Percentiles rank a stretch among this genome's conserved stretches.
Conservation (phyloP, 306 rosid species). For the Quercus alba region DNA sequence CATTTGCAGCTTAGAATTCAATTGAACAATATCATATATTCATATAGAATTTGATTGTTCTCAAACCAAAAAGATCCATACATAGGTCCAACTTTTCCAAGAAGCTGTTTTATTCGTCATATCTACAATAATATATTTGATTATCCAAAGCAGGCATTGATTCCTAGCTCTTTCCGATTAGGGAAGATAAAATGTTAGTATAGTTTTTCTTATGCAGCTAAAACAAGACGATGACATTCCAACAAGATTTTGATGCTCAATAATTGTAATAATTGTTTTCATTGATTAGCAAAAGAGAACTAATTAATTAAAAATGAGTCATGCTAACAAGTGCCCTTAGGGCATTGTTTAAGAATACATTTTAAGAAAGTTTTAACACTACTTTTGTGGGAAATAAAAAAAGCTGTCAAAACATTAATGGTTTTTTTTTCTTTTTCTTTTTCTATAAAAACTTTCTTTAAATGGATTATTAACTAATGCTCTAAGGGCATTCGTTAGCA, state of each 20-base stretch:
- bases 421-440: too few species aligned
- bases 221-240: neutral
- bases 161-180: neutral
- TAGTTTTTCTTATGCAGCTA: neutral
- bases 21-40: neutral
- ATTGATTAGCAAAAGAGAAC: neutral
- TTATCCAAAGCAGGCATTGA: neutral
- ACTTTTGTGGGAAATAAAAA: too few species aligned
- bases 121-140: neutral
- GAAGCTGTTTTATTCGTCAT: neutral
- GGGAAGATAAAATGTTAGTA: neutral
- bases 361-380: fast-evolving
- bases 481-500: fast-evolving
- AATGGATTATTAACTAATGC: too few species aligned
- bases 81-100: neutral
- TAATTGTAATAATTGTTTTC: neutral
- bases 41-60: neutral
- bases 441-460: too few species aligned
- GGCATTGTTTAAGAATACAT: too few species aligned
- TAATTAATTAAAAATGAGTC: neutral
- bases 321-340: too few species aligned
- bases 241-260: neutral
- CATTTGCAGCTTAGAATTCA: neutral
- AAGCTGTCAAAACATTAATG: too few species aligned
- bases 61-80: neutral